Conservation (phyloP, 139 green algal species). For the Eudorina sp. region DNA sequence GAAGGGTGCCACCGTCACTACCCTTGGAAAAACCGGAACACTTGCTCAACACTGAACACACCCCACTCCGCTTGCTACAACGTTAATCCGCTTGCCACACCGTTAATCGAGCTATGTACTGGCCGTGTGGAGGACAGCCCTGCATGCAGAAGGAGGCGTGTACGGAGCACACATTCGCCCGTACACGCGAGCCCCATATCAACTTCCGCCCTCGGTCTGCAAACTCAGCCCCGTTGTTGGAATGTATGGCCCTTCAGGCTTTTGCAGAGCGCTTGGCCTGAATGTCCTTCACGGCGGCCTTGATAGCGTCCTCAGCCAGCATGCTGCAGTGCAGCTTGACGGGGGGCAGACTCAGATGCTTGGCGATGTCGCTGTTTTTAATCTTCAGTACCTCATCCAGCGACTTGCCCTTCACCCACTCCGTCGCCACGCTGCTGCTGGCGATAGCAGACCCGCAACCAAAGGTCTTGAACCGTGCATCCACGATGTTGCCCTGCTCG, state of each 20-base stretch:
- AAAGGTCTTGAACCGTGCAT: constrained; percentile 99
- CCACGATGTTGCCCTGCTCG: constrained; percentile 93
- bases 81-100: too few species aligned
- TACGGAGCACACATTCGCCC: too few species aligned
- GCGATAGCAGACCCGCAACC: constrained; percentile 98
- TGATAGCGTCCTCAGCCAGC: constrained; percentile 95
- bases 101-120: too few species aligned
- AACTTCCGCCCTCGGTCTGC: too few species aligned
- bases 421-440: constrained; percentile 93
- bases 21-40: too few species aligned
- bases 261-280: constrained; percentile 77
- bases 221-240: too few species aligned
- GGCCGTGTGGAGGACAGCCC: too few species aligned
- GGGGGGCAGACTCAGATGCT: constrained; percentile 96
- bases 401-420: constrained; percentile 94
- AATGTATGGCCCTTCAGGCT: neutral
- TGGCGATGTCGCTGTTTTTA: constrained; percentile 97
- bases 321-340: constrained; percentile 99
- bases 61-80: too few species aligned
- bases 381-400: constrained; percentile 93
- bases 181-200: too few species aligned
- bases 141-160: too few species aligned
- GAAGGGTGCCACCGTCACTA: too few species aligned
- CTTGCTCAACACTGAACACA: too few species aligned
- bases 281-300: constrained; percentile 95